A percentile compares a stretch with the other conserved stretches of the same genome.
Conservation (phyloP, 139 green algal species). For the Tetradesmus obliquus region DNA sequence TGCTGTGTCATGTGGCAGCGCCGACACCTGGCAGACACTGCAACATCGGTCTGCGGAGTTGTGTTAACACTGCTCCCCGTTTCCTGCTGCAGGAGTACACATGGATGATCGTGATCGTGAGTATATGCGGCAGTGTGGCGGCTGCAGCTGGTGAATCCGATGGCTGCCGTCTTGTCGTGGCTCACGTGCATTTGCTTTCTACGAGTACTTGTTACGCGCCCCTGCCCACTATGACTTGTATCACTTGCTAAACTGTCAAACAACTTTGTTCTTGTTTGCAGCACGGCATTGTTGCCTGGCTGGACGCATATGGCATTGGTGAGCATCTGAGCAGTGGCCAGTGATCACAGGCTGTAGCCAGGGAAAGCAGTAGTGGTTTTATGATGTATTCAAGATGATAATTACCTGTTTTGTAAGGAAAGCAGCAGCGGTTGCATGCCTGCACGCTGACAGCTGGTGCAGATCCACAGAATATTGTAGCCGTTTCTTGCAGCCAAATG, state of each 20-base stretch:
- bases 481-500: not conserved
- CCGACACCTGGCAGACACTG: too few relatives aligned
- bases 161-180: too few relatives aligned
- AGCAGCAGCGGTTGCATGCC: not conserved
- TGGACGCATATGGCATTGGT: slow-evolving; percentile 44
- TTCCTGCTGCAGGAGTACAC: not conserved
- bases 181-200: too few relatives aligned
- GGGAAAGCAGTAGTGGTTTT: not conserved
- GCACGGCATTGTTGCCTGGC: slow-evolving; percentile 23
- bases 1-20: too few relatives aligned
- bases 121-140: not conserved
- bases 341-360: not conserved
- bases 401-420: not conserved
- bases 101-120: slow-evolving; percentile 42
- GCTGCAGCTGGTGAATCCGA: too few relatives aligned
- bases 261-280: not conserved
- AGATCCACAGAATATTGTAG: too few relatives aligned
- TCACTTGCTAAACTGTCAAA: not conserved
- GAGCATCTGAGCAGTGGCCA: not conserved
- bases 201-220: not conserved
- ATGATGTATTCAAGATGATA: too few relatives aligned
- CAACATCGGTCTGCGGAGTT: not conserved
- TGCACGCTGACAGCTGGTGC: too few relatives aligned
- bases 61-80: not conserved
- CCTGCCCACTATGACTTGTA: not conserved